Evolutionary conservation across 371 early-diverging fungal genomes (phyloP).

Genomic region (Actinomucor elegans): DNA sequence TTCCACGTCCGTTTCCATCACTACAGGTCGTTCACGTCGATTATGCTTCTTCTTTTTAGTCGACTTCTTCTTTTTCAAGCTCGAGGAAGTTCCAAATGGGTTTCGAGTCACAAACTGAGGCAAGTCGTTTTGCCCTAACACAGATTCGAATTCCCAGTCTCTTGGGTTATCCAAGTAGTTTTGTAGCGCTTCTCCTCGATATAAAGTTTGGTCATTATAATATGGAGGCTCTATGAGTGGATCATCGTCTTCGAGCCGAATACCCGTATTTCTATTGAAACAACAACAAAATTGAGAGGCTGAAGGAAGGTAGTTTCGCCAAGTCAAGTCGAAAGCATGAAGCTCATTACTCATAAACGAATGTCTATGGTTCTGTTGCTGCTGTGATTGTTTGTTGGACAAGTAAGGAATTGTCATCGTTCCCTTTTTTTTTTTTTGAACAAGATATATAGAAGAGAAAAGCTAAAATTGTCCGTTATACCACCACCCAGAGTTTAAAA

Average conservation of each 20-base stretch:
- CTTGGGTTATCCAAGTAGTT: slow-evolving; percentile 24
- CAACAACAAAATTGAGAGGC: slow-evolving; percentile 28
- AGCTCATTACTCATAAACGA: slow-evolving; percentile 4
- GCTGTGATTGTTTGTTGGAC: slow-evolving; percentile 13
- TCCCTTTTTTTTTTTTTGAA: no score
- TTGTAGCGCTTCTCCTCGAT: slow-evolving; percentile 29
- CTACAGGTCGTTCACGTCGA: slow-evolving; percentile 9
- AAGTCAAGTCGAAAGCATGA: slow-evolving; percentile 48
- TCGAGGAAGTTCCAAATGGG: slow-evolving; percentile 34
- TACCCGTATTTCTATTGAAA: slow-evolving; percentile 15
- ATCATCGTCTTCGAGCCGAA: slow-evolving; percentile 38
- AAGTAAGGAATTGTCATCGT: slow-evolving; percentile 19
- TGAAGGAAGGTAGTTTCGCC: slow-evolving; percentile 48
- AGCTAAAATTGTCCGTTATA: no score
- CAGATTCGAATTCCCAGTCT: slow-evolving; percentile 35
- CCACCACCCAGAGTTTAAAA: no score
- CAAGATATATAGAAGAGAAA: no score
- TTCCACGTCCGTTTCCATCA: slow-evolving; percentile 23
- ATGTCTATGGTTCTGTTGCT: not conserved
- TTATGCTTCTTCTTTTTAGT: slow-evolving; percentile 14
- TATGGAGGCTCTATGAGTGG: slow-evolving; percentile 25
- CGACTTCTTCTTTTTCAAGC: slow-evolving; percentile 16
- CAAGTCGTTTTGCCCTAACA: slow-evolving; percentile 13
- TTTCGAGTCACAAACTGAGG: slow-evolving; percentile 39
- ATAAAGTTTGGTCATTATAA: slow-evolving; percentile 30